phyloP scores from a whole-genome alignment of 768 basidiomycete genomes.

The Calocybe cyanea region DNA sequence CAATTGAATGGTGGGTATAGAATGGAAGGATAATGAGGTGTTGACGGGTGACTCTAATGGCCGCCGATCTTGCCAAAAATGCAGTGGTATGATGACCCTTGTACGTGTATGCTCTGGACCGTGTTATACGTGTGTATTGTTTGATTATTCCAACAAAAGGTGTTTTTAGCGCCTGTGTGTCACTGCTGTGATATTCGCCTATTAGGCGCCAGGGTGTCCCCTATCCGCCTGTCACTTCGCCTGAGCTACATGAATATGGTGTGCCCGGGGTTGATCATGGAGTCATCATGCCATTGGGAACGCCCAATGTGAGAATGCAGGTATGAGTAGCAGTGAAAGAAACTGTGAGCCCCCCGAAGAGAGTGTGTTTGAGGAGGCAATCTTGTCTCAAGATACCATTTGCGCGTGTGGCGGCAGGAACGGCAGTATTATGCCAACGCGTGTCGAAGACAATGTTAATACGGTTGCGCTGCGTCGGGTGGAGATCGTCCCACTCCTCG shows the following conservation, averaged over 20 bases:
- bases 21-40: not conserved
- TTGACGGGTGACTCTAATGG: not conserved
- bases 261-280: not conserved
- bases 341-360: conserved; percentile 50
- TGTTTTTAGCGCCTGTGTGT: not conserved
- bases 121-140: conserved; percentile 1
- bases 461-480: conserved; percentile 37
- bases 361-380: conserved; percentile 42
- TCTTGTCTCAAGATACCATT: conserved; percentile 47
- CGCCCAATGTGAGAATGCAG: conserved; percentile 46
- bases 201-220: not conserved
- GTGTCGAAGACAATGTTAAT: conserved; percentile 38
- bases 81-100: not conserved
- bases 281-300: conserved; percentile 11
- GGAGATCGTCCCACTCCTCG: conserved; percentile 40
- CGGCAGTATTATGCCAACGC: conserved; percentile 38
- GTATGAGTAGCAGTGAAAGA: conserved; percentile 31
- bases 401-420: conserved; percentile 30
- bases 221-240: not conserved
- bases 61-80: not conserved
- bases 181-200: not conserved
- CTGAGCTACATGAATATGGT: not conserved
- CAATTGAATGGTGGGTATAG: not conserved
- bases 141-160: not conserved
- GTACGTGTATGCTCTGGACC: conserved; percentile 3